Evolutionary conservation across 2,329 filamentous ascomycete species (phyloP).

Genomic region (Lithohypha guttulata): DNA sequence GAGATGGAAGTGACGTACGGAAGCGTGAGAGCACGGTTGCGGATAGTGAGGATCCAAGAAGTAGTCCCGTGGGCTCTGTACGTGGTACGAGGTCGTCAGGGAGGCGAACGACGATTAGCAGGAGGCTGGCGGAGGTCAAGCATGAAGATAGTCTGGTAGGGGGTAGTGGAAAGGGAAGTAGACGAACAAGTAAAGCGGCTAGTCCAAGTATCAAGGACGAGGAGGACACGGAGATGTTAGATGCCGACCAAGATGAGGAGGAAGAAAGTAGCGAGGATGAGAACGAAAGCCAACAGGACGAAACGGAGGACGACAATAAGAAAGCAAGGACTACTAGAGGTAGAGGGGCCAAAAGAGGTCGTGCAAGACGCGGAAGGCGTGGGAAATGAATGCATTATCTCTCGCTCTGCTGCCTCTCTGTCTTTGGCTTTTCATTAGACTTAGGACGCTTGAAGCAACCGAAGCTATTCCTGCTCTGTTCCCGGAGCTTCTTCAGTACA

Average conservation of each 20-base stretch:
- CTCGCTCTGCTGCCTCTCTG: constrained; percentile 1
- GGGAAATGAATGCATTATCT: constrained; percentile 27
- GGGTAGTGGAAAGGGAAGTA: constrained; percentile 20
- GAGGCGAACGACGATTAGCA: neutral
- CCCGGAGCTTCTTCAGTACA: constrained; percentile 71
- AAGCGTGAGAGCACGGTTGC: constrained; percentile 35
- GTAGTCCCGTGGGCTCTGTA: constrained; percentile 12
- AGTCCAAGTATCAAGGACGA: constrained; percentile 25
- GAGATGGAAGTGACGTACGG: constrained; percentile 9
- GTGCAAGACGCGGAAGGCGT: constrained; percentile 37
- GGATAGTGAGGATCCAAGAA: constrained; percentile 36
- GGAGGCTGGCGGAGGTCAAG: constrained; percentile 27
- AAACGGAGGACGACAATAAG: constrained; percentile 25
- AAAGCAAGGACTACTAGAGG: constrained; percentile 12
- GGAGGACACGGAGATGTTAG: constrained; percentile 24
- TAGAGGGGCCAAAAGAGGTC: constrained; percentile 39
- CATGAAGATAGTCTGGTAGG: constrained; percentile 31
- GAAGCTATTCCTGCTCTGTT: constrained; percentile 76
- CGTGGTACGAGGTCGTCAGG: constrained; percentile 25
- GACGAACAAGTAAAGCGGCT: constrained; percentile 23
- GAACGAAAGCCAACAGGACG: constrained; percentile 28
- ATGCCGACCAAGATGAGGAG: constrained; percentile 28
- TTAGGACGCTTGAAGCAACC: constrained; percentile 66
- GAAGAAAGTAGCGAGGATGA: constrained; percentile 27
- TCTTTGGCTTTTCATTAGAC: constrained; percentile 17